Evolutionary conservation across 1,139 yeast genomes (phyloP).

Genomic region (Candida sp.): DNA sequence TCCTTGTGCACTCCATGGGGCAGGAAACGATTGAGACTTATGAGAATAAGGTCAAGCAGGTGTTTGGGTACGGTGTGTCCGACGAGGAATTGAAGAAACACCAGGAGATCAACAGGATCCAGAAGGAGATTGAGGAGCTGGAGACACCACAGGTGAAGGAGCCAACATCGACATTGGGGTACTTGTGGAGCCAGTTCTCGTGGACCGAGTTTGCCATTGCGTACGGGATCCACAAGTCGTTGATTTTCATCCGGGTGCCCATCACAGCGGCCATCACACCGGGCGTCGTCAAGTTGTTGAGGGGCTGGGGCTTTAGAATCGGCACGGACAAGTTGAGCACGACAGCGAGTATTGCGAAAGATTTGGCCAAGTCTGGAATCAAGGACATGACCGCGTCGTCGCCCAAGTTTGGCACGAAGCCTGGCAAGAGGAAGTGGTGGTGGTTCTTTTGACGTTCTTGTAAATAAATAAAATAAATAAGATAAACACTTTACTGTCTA

Average conservation of each 20-base stretch:
- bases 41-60: conserved; percentile 63
- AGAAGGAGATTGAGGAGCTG: conserved; percentile 22
- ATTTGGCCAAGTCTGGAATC: conserved; percentile 17
- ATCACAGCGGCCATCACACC: conserved; percentile 95
- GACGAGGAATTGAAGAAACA: conserved; percentile 41
- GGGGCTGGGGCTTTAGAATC: conserved; percentile 81
- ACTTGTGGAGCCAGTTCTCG: conserved; percentile 34
- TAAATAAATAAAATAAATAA: conserved; percentile 7
- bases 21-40: conserved; percentile 74
- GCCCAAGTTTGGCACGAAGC: conserved; percentile 56
- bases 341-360: conserved; percentile 31
- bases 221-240: conserved; percentile 90
- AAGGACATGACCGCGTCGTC: conserved; percentile 41
- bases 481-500: conserved; percentile 17
- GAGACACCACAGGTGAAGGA: conserved; percentile 8
- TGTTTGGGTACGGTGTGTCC: conserved; percentile 57
- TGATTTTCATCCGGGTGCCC: conserved; percentile 83
- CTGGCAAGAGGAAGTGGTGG: conserved; percentile 61
- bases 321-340: conserved; percentile 53
- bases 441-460: conserved; percentile 47
- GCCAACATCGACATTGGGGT: conserved; percentile 5
- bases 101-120: conserved; percentile 36
- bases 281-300: conserved; percentile 63
- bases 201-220: conserved; percentile 85
- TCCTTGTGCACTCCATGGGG: conserved; percentile 85